These are phyloP conservation scores for Candida methanosorbosa DNA, from an alignment of 805 yeast genomes.

Conservation along the genomic window DNA sequence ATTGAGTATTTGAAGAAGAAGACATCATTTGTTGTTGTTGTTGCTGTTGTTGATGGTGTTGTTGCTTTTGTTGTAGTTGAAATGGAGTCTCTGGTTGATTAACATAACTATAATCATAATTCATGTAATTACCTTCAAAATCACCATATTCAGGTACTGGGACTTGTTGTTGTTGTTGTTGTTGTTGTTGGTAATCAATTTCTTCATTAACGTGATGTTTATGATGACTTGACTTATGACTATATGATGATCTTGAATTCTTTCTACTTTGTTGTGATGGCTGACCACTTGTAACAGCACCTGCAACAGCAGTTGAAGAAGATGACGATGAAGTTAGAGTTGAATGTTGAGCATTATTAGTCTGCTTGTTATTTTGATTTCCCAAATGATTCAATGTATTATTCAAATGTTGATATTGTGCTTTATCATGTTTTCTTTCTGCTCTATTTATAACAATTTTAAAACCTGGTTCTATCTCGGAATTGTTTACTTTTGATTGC, in stretches of 20 bases:
- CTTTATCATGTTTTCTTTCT: conserved; percentile 27
- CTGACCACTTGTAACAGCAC: background rate
- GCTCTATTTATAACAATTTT: conserved; percentile 33
- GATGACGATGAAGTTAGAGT: too few species aligned
- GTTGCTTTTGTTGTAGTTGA: background rate
- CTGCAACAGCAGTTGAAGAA: too few species aligned
- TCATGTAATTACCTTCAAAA: conserved; percentile 4
- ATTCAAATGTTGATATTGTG: conserved; percentile 16
- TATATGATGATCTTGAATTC: too few species aligned
- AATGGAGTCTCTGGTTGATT: background rate
- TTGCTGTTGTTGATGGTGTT: conserved; percentile 3
- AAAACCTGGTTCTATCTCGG: conserved; percentile 24
- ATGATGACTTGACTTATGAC: too few species aligned
- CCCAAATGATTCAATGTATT: conserved; percentile 3
- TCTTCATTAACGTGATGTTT: too few species aligned
- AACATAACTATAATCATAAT: background rate
- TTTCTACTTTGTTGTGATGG: too few species aligned
- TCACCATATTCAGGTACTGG: too few species aligned
- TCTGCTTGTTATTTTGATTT: conserved; percentile 3
- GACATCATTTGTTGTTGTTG: background rate
- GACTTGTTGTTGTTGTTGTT: background rate
- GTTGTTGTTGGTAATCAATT: too few species aligned
- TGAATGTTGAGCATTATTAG: background rate
- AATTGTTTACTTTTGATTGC: conserved; percentile 38
- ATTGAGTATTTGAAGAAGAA: too few species aligned